Base-by-base conservation (phyloP, 257 asterid species). In the Verbena officinalis region DNA sequence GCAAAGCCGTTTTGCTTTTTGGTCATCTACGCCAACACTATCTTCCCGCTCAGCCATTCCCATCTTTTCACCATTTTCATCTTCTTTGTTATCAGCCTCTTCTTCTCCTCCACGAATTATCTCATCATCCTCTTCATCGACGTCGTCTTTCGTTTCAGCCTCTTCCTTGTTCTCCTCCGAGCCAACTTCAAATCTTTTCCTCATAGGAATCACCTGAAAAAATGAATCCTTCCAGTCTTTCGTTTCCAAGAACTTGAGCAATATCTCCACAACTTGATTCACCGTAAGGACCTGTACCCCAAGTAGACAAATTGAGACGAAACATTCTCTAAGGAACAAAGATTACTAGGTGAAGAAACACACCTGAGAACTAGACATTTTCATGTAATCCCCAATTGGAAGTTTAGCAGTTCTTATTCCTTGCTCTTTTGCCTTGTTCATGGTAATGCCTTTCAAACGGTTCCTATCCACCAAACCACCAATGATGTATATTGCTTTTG, bases 391-490 rank as follows among this genome's bases (percentile, higher is more conserved):
- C 62, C 96, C 99, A 7, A 93, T 93, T 3, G 99, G 98, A 58
- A 93, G 92, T 72, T 86, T 93, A 45, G 99, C 96, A 11, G 97
- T 93, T 83, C 80, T 85, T 60, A 94, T 90, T 74, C 96, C 95
- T 79, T 94, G 96, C 52, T 88, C 93, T 12, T 65, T 72, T 52
- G 99, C 97, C 80, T 94, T 94, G 58, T 83, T 78, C 95, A 86
- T 78, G 52, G 99, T 90, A 63, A 90, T 75, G 60, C 99, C 99
- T 86, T 93, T 90, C 95, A 91, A 94, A 36, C 95, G 88, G 75
- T 94, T 94, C 77, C 96, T 77, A 77, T 94, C 99, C 80, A 94
- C 99, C 85, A 94, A 75, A 30, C 99, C 99, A 69, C 99, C 99
- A 54, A 94, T 78, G 51, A 94, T 84, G 77, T 94, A 94, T 60